These are phyloP conservation scores for Debaryomyces prosopidis DNA, from an alignment of 805 yeast genomes.

Conservation along the genomic window DNA sequence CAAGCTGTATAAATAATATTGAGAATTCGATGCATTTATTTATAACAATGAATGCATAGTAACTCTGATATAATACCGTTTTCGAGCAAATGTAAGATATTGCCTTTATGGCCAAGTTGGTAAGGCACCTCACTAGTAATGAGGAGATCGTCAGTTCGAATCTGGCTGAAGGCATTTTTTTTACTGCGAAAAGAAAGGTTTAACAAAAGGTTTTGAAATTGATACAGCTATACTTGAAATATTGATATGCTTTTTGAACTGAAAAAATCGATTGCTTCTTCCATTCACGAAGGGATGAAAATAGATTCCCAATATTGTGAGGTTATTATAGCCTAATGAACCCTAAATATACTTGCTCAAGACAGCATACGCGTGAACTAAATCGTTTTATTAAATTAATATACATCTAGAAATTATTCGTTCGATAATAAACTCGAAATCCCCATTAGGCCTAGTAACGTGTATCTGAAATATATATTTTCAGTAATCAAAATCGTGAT, in stretches of 20 bases:
- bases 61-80: too few relatives aligned
- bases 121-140: conserved; percentile 11
- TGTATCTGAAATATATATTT: conserved; percentile 77
- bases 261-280: too few relatives aligned
- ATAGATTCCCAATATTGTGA: too few relatives aligned
- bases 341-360: too few relatives aligned
- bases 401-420: conserved; percentile 13
- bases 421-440: conserved; percentile 59
- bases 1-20: too few relatives aligned
- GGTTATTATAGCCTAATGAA: too few relatives aligned
- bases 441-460: conserved; percentile 72
- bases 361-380: neutral
- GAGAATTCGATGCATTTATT: too few relatives aligned
- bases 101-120: conserved; percentile 7
- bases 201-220: too few relatives aligned
- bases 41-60: too few relatives aligned
- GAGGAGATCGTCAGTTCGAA: conserved; percentile 12
- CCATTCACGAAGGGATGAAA: too few relatives aligned
- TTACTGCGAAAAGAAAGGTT: neutral
- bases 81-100: neutral
- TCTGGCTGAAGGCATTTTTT: conserved; percentile 10
- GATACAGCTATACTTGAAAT: too few relatives aligned
- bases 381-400: neutral
- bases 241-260: too few relatives aligned
- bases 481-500: conserved; percentile 90